phyloP scores from a whole-genome alignment of 2,329 filamentous ascomycete species.

The Cladosporium phlei region DNA sequence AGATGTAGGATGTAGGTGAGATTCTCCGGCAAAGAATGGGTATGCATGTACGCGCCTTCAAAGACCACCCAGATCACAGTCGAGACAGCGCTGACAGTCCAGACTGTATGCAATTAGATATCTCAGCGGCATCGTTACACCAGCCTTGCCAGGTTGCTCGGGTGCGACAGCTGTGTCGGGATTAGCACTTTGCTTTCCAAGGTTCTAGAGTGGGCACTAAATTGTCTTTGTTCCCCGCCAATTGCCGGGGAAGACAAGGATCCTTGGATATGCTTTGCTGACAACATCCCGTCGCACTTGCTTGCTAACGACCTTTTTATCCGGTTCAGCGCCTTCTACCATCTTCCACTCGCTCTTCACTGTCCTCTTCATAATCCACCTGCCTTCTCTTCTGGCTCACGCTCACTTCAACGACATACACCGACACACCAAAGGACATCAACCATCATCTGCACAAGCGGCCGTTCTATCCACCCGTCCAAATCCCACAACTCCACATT shows the following conservation, averaged over 20 bases:
- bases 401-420: conserved; percentile 1
- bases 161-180: no score
- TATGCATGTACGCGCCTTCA: no score
- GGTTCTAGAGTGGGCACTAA: no score
- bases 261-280: not conserved
- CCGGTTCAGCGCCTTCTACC: not conserved
- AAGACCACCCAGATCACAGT: no score
- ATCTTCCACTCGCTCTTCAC: not conserved
- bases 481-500: conserved; percentile 1
- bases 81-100: no score
- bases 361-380: not conserved
- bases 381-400: not conserved
- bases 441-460: not conserved
- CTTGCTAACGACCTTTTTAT: conserved; percentile 4
- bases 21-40: no score
- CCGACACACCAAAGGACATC: not conserved
- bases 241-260: not conserved
- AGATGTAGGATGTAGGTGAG: no score
- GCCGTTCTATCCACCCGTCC: not conserved
- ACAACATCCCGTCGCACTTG: not conserved
- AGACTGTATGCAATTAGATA: no score
- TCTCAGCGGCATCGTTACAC: no score
- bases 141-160: no score
- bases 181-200: no score
- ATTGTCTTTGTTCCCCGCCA: not conserved